A percentile compares a stretch with the other conserved stretches of the same genome.
phyloP scores from a whole-genome alignment of 192 early-diverging fungal genomes.

The Backusella australiensis region DNA sequence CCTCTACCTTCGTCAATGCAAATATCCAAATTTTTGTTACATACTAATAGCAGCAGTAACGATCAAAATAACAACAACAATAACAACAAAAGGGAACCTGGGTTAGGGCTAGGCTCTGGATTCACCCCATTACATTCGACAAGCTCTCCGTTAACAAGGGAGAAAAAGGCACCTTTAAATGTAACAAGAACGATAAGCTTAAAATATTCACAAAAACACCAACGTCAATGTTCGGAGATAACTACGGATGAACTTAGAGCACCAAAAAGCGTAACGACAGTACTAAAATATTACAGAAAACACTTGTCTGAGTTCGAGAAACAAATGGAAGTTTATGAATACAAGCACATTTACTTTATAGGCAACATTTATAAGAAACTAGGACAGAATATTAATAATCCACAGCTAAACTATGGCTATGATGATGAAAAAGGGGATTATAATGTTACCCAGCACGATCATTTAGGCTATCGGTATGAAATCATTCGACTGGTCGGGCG shows the following conservation, averaged over 20 bases:
- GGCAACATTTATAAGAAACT: constrained; percentile 64
- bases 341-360: constrained; percentile 80
- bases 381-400: constrained; percentile 54
- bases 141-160: not conserved
- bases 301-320: constrained; percentile 85
- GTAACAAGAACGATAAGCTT: not conserved
- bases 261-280: constrained; percentile 43
- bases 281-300: constrained; percentile 61
- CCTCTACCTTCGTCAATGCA: not conserved
- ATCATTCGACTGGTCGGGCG: constrained; percentile 89
- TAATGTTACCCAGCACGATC: constrained; percentile 83
- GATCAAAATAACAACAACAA: not conserved
- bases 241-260: constrained; percentile 27
- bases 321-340: constrained; percentile 74
- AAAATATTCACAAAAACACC: constrained; percentile 6
- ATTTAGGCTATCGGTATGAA: constrained; percentile 91
- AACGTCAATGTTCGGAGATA: not conserved
- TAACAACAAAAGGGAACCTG: not conserved
- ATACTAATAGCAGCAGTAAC: not conserved
- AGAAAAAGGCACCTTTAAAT: not conserved
- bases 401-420: constrained; percentile 55
- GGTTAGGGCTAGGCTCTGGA: constrained; percentile 4
- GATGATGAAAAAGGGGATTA: constrained; percentile 97
- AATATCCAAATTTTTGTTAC: not conserved
- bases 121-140: not conserved